Conservation (phyloP, 2,329 filamentous ascomycete species). For the Coccinonectria pachysandricola region DNA sequence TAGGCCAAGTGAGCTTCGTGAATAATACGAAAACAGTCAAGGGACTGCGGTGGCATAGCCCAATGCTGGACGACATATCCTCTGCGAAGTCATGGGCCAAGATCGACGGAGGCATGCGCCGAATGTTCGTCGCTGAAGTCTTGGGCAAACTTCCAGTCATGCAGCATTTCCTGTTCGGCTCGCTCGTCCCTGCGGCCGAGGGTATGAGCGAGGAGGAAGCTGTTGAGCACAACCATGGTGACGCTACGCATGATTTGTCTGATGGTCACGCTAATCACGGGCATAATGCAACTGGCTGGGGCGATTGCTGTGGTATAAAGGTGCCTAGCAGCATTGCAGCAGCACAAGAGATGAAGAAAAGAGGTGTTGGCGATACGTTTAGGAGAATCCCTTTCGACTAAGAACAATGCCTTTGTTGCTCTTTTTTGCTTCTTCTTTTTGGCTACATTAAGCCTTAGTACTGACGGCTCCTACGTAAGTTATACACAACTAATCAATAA, state of each 20-base stretch:
- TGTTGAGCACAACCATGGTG: slow-evolving; percentile 35
- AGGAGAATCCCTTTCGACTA: slow-evolving; percentile 77
- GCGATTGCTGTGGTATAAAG: slow-evolving; percentile 96
- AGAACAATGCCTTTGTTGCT: no score
- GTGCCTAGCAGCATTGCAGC: slow-evolving; percentile 91
- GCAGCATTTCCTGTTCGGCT: slow-evolving; percentile 96
- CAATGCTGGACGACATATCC: slow-evolving; percentile 97
- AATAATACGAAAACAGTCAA: slow-evolving; percentile 95
- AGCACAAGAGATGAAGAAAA: slow-evolving; percentile 78
- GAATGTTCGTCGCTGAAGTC: slow-evolving; percentile 94
- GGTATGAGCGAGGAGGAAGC: slow-evolving; percentile 65
- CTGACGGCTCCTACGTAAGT: no score
- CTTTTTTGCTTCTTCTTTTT: no score
- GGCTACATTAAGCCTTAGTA: no score
- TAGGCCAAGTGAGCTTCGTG: slow-evolving; percentile 87
- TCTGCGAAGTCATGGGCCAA: slow-evolving; percentile 83
- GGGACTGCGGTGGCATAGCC: slow-evolving; percentile 88
- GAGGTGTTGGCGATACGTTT: slow-evolving; percentile 46
- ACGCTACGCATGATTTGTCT: slow-evolving; percentile 49
- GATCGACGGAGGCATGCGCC: slow-evolving; percentile 87
- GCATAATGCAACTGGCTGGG: slow-evolving; percentile 64
- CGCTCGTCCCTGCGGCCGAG: slow-evolving; percentile 66
- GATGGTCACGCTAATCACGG: slow-evolving; percentile 51
- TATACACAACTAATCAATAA: no score
- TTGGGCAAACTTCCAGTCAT: slow-evolving; percentile 90